These are phyloP conservation scores for Kazachstania taianensis DNA, from an alignment of 805 yeast genomes.

Conservation along the genomic window DNA sequence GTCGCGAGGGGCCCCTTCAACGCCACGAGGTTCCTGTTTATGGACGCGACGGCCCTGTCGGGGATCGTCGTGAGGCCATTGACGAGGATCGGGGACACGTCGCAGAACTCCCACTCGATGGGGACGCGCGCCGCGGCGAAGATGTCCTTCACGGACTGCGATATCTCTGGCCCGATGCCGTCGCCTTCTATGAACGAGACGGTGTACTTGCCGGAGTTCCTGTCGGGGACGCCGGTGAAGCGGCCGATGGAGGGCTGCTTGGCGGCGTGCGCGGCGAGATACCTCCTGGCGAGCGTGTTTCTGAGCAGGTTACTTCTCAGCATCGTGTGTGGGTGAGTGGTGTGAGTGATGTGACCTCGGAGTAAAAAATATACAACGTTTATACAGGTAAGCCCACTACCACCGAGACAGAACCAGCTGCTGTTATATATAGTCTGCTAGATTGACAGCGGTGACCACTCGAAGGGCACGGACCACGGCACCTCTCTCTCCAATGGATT, in stretches of 20 bases:
- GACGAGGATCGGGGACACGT: slow-evolving; percentile 85
- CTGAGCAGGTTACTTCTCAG: slow-evolving; percentile 9
- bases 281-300: slow-evolving; percentile 6
- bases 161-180: slow-evolving; percentile 94
- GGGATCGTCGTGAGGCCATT: slow-evolving; percentile 93
- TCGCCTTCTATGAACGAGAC: slow-evolving; percentile 98
- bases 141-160: slow-evolving; percentile 86
- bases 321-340: no score
- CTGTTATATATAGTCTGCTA: no score
- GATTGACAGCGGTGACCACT: no score
- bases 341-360: no score
- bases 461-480: no score
- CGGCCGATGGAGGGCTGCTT: slow-evolving; percentile 28
- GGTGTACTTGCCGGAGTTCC: slow-evolving; percentile 71
- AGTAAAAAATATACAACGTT: no score
- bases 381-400: no score
- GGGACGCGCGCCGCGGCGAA: slow-evolving; percentile 93
- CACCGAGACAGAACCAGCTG: no score
- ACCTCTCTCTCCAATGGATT: no score
- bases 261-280: slow-evolving; percentile 11
- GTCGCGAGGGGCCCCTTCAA: slow-evolving; percentile 98
- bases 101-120: slow-evolving; percentile 93
- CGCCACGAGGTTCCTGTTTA: slow-evolving; percentile 88
- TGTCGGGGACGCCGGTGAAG: slow-evolving; percentile 26
- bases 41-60: slow-evolving; percentile 80